Conservation (phyloP, 768 basidiomycete genomes). For the Cubamyces sp. region DNA sequence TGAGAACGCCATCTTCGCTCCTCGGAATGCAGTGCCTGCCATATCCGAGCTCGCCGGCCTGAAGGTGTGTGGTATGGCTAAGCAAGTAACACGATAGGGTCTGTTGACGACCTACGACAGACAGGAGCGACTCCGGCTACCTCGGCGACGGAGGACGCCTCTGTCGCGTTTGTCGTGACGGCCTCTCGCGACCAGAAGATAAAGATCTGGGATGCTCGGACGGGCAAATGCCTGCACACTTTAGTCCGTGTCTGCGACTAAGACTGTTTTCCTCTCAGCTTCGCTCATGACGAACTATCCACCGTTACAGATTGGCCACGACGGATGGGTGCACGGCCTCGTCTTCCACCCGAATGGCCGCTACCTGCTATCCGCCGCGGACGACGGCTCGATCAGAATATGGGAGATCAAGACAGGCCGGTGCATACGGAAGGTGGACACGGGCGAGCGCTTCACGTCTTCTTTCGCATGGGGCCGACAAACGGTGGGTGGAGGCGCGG, state of each 20-base stretch:
- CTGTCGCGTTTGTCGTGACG: constrained; percentile 47
- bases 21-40: constrained; percentile 43
- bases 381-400: constrained; percentile 58
- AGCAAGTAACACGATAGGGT: not conserved
- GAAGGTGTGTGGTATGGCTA: constrained; percentile 37
- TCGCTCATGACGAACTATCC: not conserved
- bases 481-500: not conserved
- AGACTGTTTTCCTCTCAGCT: not conserved
- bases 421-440: constrained; percentile 37
- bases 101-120: constrained; percentile 15
- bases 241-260: constrained; percentile 40
- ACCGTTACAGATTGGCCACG: constrained; percentile 41
- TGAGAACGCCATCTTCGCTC: constrained; percentile 56
- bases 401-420: constrained; percentile 59
- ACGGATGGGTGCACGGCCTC: constrained; percentile 58
- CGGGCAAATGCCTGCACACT: constrained; percentile 53
- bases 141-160: constrained; percentile 36
- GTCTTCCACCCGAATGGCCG: constrained; percentile 61
- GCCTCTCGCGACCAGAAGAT: constrained; percentile 60
- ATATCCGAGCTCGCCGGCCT: constrained; percentile 51
- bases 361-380: constrained; percentile 55
- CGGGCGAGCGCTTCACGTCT: constrained; percentile 8
- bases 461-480: constrained; percentile 13
- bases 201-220: constrained; percentile 53
- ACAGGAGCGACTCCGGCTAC: constrained; percentile 32